Evolutionary conservation across 2,329 filamentous ascomycete genomes (phyloP), one percentile per base, ranked within the genome.

Genomic region (Fusarium graminum): DNA sequence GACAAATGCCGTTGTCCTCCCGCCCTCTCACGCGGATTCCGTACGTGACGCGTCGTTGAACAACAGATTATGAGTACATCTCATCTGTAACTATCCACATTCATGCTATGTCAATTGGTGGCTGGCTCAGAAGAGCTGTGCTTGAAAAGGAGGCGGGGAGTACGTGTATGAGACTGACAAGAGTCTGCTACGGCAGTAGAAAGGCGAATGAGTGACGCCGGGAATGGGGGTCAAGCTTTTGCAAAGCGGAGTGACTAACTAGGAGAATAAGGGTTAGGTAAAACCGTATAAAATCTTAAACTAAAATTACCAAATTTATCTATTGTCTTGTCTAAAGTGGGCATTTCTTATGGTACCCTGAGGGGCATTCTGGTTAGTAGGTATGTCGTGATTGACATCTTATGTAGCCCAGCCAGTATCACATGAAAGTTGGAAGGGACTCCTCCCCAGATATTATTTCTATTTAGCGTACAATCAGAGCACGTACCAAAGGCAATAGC

Each of bases 1-100:
- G 36, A 9, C 30, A 46, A 59, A 60, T 67, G 64, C 63, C 63
- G 52, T 45, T 59, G 44, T 64, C 59, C 44, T 65, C 40, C 54
- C 60, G 43, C 34, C 14, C 28, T 16, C 45, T n/a, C 41, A 50
- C 52, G 44, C 63, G 49, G 52, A 22, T 22, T 38, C 50, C 59
- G 57, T 39, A 57, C 28, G 30, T 55, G 59, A 38, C 49, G 26
- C 43, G 58, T 45, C 52, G 63, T 58, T 47, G 22, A 28, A 44
- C 38, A 34, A 46, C 46, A 65, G 26, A 50, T 11, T 41, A 17
- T 17, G 34, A 29, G 28, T 12, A 29, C 28, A 29, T 29, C 11
- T 29, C 10, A 10, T 36, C 34, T 36, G 34, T 36, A 36, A 36
- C 34, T 36, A 36, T 36, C 34, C 34, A 16, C 34, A n/a, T n/a